A percentile compares a stretch with the other conserved stretches of the same genome.
phyloP scores from a whole-genome alignment of 2,329 filamentous ascomycete genomes.

The Emmonsiellopsis sp. region DNA sequence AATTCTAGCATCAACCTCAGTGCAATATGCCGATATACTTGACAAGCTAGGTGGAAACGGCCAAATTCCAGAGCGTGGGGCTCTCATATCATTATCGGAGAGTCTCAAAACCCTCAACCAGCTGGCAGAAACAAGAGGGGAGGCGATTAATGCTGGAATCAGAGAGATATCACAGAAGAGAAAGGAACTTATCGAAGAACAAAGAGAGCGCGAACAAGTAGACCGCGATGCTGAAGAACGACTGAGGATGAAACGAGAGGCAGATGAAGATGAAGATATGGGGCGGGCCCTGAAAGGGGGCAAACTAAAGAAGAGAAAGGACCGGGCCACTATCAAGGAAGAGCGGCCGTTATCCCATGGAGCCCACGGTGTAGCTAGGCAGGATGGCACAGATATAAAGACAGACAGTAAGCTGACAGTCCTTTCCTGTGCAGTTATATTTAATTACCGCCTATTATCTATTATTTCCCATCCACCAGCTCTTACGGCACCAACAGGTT shows the following conservation, averaged over 20 bases:
- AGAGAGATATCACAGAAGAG: slow-evolving; percentile 48
- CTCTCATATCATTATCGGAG: slow-evolving; percentile 41
- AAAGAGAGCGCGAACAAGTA: slow-evolving; percentile 38
- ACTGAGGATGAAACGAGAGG: slow-evolving; percentile 34
- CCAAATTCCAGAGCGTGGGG: slow-evolving; percentile 38
- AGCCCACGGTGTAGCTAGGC: slow-evolving; percentile 53
- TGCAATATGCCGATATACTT: slow-evolving; percentile 50
- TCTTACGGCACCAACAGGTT: no score
- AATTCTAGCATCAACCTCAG: slow-evolving; percentile 37
- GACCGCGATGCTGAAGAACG: slow-evolving; percentile 43
- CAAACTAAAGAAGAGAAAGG: slow-evolving; percentile 74
- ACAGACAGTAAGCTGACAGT: slow-evolving; percentile 40
- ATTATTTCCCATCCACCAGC: neutral
- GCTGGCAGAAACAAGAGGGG: slow-evolving; percentile 46
- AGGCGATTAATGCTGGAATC: slow-evolving; percentile 51
- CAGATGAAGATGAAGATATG: slow-evolving; percentile 35
- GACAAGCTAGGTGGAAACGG: slow-evolving; percentile 43
- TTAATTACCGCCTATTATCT: neutral
- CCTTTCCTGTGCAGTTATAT: neutral
- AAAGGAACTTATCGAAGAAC: slow-evolving; percentile 47
- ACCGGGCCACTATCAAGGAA: slow-evolving; percentile 52
- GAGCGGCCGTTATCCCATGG: slow-evolving; percentile 51
- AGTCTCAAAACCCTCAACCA: slow-evolving; percentile 49
- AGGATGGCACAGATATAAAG: slow-evolving; percentile 53
- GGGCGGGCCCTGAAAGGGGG: slow-evolving; percentile 41